Evolutionary conservation across 2,329 filamentous ascomycete species (phyloP).

Genomic region (Corinectria fuckeliana): DNA sequence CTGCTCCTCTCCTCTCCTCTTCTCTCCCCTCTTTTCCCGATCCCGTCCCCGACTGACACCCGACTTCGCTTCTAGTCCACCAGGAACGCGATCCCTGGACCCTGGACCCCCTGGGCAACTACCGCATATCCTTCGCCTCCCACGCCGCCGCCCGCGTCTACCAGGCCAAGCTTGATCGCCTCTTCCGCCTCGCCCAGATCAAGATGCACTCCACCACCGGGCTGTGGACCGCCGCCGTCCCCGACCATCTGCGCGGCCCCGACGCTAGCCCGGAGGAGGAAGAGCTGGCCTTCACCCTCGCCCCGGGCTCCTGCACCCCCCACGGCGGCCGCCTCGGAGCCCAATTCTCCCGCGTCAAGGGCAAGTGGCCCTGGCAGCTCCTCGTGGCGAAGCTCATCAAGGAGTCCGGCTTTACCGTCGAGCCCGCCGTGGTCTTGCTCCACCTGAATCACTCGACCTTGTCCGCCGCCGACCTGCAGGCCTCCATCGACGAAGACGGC

Average conservation of each 20-base stretch:
- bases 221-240: constrained; percentile 41
- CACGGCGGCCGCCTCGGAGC: constrained; percentile 19
- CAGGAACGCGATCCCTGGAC: constrained; percentile 70
- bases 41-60: background rate
- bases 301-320: constrained; percentile 36
- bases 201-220: constrained; percentile 39
- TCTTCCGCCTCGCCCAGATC: constrained; percentile 42
- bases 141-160: constrained; percentile 66
- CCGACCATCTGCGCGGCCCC: constrained; percentile 32
- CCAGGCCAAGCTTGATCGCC: constrained; percentile 47
- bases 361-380: constrained; percentile 35
- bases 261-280: constrained; percentile 28
- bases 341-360: constrained; percentile 27
- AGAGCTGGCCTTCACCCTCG: constrained; percentile 39
- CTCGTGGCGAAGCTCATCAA: constrained; percentile 33
- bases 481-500: constrained; percentile 22
- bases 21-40: too few relatives aligned
- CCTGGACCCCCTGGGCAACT: constrained; percentile 67
- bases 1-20: background rate
- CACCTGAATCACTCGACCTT: constrained; percentile 40
- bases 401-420: constrained; percentile 30
- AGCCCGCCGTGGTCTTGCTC: constrained; percentile 41
- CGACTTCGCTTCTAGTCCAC: constrained; percentile 52
- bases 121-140: constrained; percentile 73
- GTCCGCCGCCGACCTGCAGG: constrained; percentile 30